phyloP scores from a whole-genome alignment of 805 yeast species.

The Isabelozyma pseudorhagii region DNA sequence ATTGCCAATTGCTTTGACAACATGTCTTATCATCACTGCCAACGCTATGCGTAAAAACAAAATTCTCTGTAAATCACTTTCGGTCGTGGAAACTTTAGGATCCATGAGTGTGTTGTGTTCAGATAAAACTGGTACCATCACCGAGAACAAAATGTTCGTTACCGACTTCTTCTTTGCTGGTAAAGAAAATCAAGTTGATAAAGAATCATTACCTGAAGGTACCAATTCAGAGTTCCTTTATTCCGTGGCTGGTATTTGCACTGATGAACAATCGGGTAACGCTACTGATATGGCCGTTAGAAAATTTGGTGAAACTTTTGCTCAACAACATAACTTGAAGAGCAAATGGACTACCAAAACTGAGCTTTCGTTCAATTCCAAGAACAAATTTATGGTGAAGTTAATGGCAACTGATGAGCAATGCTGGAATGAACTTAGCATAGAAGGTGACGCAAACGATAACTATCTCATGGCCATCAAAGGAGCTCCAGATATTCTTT shows the following conservation, averaged over 20 bases:
- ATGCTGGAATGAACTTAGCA: slow-evolving; percentile 8
- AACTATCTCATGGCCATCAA: slow-evolving; percentile 28
- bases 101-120: slow-evolving; percentile 46
- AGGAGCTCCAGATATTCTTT: slow-evolving; percentile 47
- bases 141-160: slow-evolving; percentile 48
- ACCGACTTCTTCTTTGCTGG: slow-evolving; percentile 20
- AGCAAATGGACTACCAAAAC: slow-evolving; percentile 18
- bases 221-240: slow-evolving; percentile 6
- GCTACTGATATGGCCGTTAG: slow-evolving; percentile 48
- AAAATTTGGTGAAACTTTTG: slow-evolving; percentile 25
- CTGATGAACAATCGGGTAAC: slow-evolving; percentile 40
- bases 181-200: slow-evolving; percentile 9
- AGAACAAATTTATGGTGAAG: slow-evolving; percentile 43
- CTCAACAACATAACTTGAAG: slow-evolving; percentile 4
- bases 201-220: slow-evolving; percentile 6
- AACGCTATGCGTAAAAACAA: slow-evolving; percentile 41
- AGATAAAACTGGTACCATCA: slow-evolving; percentile 46
- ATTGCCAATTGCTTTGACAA: slow-evolving; percentile 49
- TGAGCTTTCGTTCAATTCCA: slow-evolving; percentile 43
- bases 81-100: slow-evolving; percentile 56
- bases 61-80: slow-evolving; percentile 43
- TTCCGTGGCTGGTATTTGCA: slow-evolving; percentile 29
- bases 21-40: slow-evolving; percentile 48
- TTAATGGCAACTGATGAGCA: slow-evolving; percentile 13
- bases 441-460: slow-evolving; percentile 4